phyloP scores from a whole-genome alignment of 2,329 filamentous ascomycete species.

The Penicillium sp. region DNA sequence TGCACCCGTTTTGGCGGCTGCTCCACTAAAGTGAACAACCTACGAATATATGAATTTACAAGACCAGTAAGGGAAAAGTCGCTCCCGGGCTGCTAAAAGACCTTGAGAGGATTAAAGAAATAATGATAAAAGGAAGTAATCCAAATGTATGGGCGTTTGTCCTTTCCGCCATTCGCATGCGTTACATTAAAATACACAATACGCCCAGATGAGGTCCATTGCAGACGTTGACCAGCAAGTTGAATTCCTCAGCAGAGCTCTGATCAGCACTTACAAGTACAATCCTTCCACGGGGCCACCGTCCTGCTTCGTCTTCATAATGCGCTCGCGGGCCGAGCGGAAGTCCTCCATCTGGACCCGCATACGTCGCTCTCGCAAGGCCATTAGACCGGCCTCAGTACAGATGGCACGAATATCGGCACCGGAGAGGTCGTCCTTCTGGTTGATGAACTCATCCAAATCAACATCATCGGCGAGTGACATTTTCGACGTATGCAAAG shows the following conservation, averaged over 20 bases:
- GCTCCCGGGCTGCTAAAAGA: background rate
- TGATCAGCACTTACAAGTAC: conserved; percentile 71
- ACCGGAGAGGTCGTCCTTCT: conserved; percentile 96
- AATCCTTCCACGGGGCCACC: conserved; percentile 89
- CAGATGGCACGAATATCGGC: conserved; percentile 99
- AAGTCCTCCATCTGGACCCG: conserved; percentile 99
- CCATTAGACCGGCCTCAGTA: conserved; percentile 92
- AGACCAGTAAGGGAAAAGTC: background rate
- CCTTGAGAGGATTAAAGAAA: background rate
- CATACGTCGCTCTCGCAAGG: conserved; percentile 92
- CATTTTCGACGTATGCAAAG: conserved; percentile 98
- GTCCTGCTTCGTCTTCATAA: conserved; percentile 97
- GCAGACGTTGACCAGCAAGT: background rate
- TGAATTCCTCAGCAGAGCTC: conserved; percentile 7
- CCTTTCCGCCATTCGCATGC: conserved; percentile 2
- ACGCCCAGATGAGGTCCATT: conserved; percentile 7
- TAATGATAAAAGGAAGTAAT: background rate
- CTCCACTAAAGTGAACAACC: background rate
- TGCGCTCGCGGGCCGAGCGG: conserved; percentile 83
- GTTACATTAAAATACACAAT: conserved; percentile 29
- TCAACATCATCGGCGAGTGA: conserved; percentile 95
- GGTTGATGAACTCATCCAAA: conserved; percentile 94
- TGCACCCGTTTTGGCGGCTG: conserved; percentile 7
- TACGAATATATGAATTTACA: background rate
- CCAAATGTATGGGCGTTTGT: background rate